These are phyloP conservation scores for Fusarium sp. DNA, from an alignment of 2,329 filamentous ascomycete species.

Conservation along the genomic window DNA sequence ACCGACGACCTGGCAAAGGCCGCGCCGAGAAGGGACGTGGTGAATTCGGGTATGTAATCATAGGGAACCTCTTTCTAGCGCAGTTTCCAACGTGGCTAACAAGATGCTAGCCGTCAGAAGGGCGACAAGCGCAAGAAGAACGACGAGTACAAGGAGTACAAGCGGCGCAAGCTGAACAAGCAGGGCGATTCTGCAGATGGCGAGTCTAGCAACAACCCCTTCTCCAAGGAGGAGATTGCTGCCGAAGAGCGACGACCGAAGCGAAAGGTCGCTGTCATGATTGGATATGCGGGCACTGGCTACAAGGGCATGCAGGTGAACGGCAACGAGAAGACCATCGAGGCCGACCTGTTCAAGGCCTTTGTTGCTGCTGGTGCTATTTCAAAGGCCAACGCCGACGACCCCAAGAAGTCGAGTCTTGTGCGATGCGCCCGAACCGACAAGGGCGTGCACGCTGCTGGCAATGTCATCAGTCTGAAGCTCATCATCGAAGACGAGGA, in stretches of 20 bases:
- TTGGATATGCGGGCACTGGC: constrained; percentile 95
- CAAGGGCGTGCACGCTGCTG: constrained; percentile 96
- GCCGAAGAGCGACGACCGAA: constrained; percentile 90
- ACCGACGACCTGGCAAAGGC: constrained; percentile 45
- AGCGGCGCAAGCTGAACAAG: constrained; percentile 56
- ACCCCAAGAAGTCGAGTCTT: constrained; percentile 95
- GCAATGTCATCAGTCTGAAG: constrained; percentile 95
- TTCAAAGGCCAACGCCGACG: constrained; percentile 95
- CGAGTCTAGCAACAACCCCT: constrained; percentile 58
- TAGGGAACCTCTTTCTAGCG: constrained; percentile 2
- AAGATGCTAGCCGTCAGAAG: constrained; percentile 51
- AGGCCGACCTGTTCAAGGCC: constrained; percentile 92
- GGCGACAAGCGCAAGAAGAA: constrained; percentile 55
- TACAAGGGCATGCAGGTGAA: constrained; percentile 98
- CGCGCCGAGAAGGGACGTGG: constrained; percentile 47
- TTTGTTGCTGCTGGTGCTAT: constrained; percentile 93
- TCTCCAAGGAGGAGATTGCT: constrained; percentile 84
- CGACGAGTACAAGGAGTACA: constrained; percentile 56
- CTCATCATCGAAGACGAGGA: constrained; percentile 93
- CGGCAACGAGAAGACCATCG: constrained; percentile 87
- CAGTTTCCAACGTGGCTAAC: constrained; percentile 50
- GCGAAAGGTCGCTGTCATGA: constrained; percentile 94
- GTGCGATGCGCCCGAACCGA: constrained; percentile 95
- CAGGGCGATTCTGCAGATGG: constrained; percentile 49
- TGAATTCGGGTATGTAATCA: constrained; percentile 46